A percentile compares a stretch with the other conserved stretches of the same genome.
Conservation (phyloP, 768 basidiomycete genomes). For the Boletus insuetus region DNA sequence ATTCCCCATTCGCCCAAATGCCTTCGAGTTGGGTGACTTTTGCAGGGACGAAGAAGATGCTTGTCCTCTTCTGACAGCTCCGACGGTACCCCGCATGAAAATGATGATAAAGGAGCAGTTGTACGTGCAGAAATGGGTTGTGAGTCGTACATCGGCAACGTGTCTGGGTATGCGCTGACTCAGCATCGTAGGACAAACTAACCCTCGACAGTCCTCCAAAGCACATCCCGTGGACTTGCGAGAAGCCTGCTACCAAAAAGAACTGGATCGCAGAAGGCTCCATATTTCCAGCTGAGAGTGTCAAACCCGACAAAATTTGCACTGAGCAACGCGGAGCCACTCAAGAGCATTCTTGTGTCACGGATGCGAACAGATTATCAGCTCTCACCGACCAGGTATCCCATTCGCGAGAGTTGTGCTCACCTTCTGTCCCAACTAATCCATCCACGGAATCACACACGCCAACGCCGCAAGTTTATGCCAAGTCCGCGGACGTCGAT, state of each 20-base stretch:
- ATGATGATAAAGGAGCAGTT: constrained; percentile 34
- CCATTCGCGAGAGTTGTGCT: background rate
- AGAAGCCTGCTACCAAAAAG: constrained; percentile 16
- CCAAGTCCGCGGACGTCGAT: constrained; percentile 10
- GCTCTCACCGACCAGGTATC: background rate
- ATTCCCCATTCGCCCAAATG: constrained; percentile 21
- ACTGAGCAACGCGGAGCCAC: background rate
- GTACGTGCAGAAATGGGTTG: constrained; percentile 34
- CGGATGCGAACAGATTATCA: background rate
- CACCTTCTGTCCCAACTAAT: background rate
- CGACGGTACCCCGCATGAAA: constrained; percentile 37
- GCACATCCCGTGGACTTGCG: constrained; percentile 31
- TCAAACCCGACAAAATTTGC: constrained; percentile 5
- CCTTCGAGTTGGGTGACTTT: constrained; percentile 19
- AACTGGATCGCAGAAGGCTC: constrained; percentile 33
- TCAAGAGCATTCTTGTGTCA: background rate
- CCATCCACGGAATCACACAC: background rate
- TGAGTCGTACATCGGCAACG: constrained; percentile 18
- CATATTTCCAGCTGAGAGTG: constrained; percentile 22
- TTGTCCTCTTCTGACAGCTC: constrained; percentile 24
- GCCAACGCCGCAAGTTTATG: background rate
- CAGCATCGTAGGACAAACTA: constrained; percentile 17
- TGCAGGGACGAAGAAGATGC: constrained; percentile 16
- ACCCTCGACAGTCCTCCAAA: constrained; percentile 21
- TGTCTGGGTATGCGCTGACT: constrained; percentile 6